Evolutionary conservation across 371 early-diverging fungal genomes (phyloP).

Genomic region (Mortierella sp.): DNA sequence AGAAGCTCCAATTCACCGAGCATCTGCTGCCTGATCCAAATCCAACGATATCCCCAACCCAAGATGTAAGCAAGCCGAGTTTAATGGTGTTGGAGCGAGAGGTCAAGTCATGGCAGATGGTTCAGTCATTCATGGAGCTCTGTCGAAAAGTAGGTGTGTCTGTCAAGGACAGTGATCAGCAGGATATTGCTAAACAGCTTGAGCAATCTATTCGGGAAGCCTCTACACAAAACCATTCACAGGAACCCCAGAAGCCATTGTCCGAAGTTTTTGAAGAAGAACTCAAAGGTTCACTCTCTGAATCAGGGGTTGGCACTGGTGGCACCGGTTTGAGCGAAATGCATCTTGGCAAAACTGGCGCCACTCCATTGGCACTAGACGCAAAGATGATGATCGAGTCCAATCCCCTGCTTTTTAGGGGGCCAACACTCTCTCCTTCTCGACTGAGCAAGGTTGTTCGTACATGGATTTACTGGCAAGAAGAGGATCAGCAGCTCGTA

Average conservation of each 20-base stretch:
- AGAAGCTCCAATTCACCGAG: conserved; percentile 14
- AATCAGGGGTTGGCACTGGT: conserved; percentile 19
- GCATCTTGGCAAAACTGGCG: conserved; percentile 34
- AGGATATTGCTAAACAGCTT: conserved; percentile 21
- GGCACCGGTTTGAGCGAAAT: background rate
- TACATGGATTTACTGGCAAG: conserved; percentile 52
- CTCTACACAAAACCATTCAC: background rate
- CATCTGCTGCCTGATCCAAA: conserved; percentile 24
- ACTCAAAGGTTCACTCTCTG: conserved; percentile 39
- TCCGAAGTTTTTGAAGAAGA: conserved; percentile 43
- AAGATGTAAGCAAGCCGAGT: background rate
- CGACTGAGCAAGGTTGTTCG: conserved; percentile 27
- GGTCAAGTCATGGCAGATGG: conserved; percentile 47
- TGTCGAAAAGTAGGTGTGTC: conserved; percentile 46
- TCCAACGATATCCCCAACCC: background rate
- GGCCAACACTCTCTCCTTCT: conserved; percentile 16
- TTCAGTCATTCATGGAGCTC: conserved; percentile 46
- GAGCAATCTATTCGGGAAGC: conserved; percentile 18
- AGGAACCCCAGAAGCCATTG: conserved; percentile 23
- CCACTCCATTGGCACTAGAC: conserved; percentile 16
- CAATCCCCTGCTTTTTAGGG: conserved; percentile 43
- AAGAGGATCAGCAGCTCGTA: conserved; percentile 25
- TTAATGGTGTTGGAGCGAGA: conserved; percentile 27
- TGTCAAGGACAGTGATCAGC: conserved; percentile 25
- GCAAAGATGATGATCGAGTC: conserved; percentile 41